Percentiles rank a stretch among this genome's conserved stretches.
Conservation (phyloP, 164 flowering plant genomes). For the Magnolia kwangsiensis region DNA sequence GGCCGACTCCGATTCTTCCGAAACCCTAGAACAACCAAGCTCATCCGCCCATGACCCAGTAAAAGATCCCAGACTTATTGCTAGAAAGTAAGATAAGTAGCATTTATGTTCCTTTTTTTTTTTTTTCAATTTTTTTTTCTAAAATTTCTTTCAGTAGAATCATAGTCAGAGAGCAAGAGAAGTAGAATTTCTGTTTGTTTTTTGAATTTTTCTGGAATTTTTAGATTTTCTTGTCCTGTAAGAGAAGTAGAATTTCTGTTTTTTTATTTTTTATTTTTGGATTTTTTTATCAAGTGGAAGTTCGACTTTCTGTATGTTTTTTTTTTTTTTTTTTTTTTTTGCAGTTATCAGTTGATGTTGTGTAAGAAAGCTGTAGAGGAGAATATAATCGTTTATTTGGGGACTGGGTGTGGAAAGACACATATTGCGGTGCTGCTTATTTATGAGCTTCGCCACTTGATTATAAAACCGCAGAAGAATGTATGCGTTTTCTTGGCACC, state of each 20-base stretch:
- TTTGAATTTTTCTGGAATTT: neutral
- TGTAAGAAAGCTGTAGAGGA: conserved; percentile 74
- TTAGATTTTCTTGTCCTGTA: neutral
- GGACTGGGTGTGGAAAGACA: conserved; percentile 95
- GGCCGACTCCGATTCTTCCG: neutral
- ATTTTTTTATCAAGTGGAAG: neutral
- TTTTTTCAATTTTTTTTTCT: neutral
- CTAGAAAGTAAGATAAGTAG: conserved; percentile 26
- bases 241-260: neutral
- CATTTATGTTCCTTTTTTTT: neutral
- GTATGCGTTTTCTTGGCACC: conserved; percentile 93
- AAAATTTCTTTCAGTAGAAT: too few relatives aligned
- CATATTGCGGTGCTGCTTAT: conserved; percentile 87
- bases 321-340: neutral
- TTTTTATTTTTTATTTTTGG: neutral
- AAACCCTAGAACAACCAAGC: neutral
- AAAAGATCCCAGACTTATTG: conserved; percentile 34
- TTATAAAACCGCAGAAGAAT: conserved; percentile 56
- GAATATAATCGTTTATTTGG: conserved; percentile 80
- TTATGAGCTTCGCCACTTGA: conserved; percentile 63
- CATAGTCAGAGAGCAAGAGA: neutral
- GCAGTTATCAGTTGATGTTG: conserved; percentile 77
- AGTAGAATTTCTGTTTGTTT: neutral
- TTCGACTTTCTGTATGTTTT: neutral
- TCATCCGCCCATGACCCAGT: neutral